phyloP scores from a whole-genome alignment of 2,329 filamentous ascomycete species.

The Biscogniauxia sp. region DNA sequence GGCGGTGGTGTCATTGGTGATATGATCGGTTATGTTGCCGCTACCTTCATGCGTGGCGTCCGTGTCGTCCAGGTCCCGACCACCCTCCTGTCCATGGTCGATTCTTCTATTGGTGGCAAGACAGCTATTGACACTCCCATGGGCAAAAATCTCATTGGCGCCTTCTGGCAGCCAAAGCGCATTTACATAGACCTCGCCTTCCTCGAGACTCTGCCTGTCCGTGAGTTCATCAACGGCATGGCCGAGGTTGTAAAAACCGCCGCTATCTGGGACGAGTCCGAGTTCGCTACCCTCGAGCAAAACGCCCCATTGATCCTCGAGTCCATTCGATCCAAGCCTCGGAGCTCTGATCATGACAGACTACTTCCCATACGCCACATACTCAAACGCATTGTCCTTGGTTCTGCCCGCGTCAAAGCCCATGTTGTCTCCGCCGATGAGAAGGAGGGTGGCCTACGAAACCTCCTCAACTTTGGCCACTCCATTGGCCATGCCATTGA shows the following conservation, averaged over 20 bases:
- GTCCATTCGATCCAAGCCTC: slow-evolving; percentile 62
- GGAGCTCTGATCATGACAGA: slow-evolving; percentile 50
- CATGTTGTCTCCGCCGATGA: slow-evolving; percentile 93
- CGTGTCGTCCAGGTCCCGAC: slow-evolving; percentile 96
- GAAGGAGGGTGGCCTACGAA: slow-evolving; percentile 87
- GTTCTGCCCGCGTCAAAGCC: slow-evolving; percentile 90
- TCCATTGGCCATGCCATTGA: slow-evolving; percentile 97
- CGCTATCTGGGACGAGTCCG: slow-evolving; percentile 87
- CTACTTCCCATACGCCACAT: slow-evolving; percentile 69
- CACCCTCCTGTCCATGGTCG: slow-evolving; percentile 93
- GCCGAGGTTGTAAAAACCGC: slow-evolving; percentile 97
- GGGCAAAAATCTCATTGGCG: slow-evolving; percentile 93
- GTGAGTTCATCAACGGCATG: slow-evolving; percentile 98
- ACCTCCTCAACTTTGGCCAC: slow-evolving; percentile 95
- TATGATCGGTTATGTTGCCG: slow-evolving; percentile 95
- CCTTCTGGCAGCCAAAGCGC: slow-evolving; percentile 93
- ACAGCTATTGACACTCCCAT: slow-evolving; percentile 95
- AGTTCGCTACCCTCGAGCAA: slow-evolving; percentile 81
- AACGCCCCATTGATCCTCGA: slow-evolving; percentile 75
- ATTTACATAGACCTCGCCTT: slow-evolving; percentile 95
- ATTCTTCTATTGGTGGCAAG: slow-evolving; percentile 97
- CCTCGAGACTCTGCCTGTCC: slow-evolving; percentile 80
- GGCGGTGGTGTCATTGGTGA: slow-evolving; percentile 97
- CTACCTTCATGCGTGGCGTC: slow-evolving; percentile 97
- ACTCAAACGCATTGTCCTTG: slow-evolving; percentile 77